Evolutionary conservation across 495 filamentous ascomycete genomes (phyloP).

Genomic region (Copromyces sp.): DNA sequence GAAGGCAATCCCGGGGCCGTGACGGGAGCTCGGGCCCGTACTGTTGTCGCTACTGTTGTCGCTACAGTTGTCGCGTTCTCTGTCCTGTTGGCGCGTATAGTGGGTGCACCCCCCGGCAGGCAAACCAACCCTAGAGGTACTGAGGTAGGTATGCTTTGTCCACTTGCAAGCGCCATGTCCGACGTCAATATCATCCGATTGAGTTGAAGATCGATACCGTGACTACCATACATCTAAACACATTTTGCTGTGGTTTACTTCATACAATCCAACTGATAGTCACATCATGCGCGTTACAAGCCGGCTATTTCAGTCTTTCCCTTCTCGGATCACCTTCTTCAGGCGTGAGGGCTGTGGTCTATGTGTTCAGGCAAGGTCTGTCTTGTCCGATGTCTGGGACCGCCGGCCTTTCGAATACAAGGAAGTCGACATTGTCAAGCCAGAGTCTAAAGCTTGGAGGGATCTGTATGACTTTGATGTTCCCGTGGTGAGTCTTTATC

Average conservation of each 20-base stretch:
- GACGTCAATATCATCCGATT: neutral
- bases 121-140: neutral
- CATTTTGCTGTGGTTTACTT: neutral
- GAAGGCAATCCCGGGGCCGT: neutral
- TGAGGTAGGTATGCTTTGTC: neutral
- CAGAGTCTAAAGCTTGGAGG: conserved; percentile 57
- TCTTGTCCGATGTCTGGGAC: conserved; percentile 60
- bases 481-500: conserved; percentile 51
- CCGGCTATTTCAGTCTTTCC: conserved; percentile 38
- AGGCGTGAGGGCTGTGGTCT: conserved; percentile 70
- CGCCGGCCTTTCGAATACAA: conserved; percentile 59
- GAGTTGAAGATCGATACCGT: neutral
- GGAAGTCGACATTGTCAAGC: conserved; percentile 70
- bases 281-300: conserved; percentile 28
- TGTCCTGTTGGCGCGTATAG: neutral
- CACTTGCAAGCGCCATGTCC: neutral
- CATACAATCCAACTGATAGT: neutral
- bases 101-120: neutral
- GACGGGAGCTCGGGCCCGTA: neutral
- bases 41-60: neutral
- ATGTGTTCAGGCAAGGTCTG: conserved; percentile 64
- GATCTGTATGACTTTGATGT: conserved; percentile 84
- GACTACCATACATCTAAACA: neutral
- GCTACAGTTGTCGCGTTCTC: neutral
- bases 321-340: conserved; percentile 68